These are phyloP conservation scores for Hippophae tibetana DNA, from an alignment of 306 rosid genomes.

Conservation along the genomic window DNA sequence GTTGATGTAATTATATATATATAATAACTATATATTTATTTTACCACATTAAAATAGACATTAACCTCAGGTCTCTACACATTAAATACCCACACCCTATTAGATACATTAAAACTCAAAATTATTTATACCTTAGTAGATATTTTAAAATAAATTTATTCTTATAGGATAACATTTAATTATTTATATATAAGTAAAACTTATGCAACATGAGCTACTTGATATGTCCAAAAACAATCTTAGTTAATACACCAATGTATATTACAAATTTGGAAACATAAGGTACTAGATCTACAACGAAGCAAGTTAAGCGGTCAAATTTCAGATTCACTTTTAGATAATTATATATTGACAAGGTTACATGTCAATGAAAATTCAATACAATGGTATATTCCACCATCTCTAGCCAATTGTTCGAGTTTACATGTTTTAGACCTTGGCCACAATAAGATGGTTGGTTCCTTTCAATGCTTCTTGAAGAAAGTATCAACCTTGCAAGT, in stretches of 20 bases:
- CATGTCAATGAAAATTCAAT: conserved; percentile 20
- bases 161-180: too few relatives aligned
- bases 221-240: conserved; percentile 24
- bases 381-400: conserved; percentile 18
- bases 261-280: not conserved
- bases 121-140: too few relatives aligned
- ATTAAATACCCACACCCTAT: too few relatives aligned
- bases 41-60: too few relatives aligned
- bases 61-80: too few relatives aligned
- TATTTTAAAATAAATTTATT: too few relatives aligned
- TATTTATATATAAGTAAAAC: too few relatives aligned
- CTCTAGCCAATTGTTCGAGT: conserved; percentile 15
- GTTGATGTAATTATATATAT: too few relatives aligned
- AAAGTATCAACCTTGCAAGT: conserved; percentile 22
- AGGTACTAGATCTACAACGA: conserved; percentile 13
- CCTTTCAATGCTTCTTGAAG: conserved; percentile 21
- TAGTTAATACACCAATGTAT: conserved; percentile 25
- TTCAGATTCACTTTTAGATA: conserved; percentile 5
- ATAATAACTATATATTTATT: too few relatives aligned
- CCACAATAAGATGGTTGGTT: conserved; percentile 5
- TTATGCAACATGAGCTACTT: conserved; percentile 6
- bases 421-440: conserved; percentile 33
- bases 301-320: conserved; percentile 14
- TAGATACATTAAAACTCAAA: too few relatives aligned
- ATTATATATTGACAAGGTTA: conserved; percentile 19